A percentile compares a stretch with the other conserved stretches of the same genome.
phyloP scores from a whole-genome alignment of 768 basidiomycete species.

The Mycena pura region DNA sequence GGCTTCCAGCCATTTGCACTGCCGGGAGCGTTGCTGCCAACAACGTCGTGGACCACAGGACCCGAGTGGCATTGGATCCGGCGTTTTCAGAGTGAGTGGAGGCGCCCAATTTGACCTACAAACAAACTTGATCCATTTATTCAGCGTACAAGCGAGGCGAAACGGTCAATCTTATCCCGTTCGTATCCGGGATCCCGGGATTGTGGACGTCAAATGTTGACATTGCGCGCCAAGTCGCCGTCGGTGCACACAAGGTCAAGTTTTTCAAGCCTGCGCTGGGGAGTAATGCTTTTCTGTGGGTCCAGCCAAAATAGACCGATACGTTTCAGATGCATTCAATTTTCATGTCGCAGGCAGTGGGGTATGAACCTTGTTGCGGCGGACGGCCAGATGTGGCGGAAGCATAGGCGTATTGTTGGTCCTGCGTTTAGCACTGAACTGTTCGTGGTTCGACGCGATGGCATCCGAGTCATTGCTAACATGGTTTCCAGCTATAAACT shows the following conservation, averaged over 20 bases:
- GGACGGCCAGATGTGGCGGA: conserved; percentile 40
- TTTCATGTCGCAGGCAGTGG: conserved; percentile 19
- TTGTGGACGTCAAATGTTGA: conserved; percentile 38
- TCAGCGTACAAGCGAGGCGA: conserved; percentile 28
- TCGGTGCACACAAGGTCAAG: conserved; percentile 27
- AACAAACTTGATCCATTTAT: not conserved
- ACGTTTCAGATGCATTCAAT: not conserved
- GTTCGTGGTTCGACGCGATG: conserved; percentile 13
- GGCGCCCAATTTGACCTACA: not conserved
- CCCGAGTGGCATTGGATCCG: conserved; percentile 32
- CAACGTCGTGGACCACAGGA: conserved; percentile 38
- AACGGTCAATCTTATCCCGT: conserved; percentile 31
- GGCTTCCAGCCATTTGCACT: conserved; percentile 36
- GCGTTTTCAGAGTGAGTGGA: conserved; percentile 20
- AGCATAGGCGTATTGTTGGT: conserved; percentile 41
- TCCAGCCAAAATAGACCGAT: not conserved
- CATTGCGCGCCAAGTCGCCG: conserved; percentile 34
- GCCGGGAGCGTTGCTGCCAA: conserved; percentile 35
- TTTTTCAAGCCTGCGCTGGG: conserved; percentile 31
- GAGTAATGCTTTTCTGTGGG: not conserved
- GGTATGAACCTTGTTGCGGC: conserved; percentile 40
- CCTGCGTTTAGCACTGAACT: conserved; percentile 39
- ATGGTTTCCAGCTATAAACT: conserved; percentile 40
- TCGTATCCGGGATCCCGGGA: conserved; percentile 25
- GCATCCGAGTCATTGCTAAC: not conserved